phyloP scores from a whole-genome alignment of 805 yeast species.

The Nematodospora valgi region DNA sequence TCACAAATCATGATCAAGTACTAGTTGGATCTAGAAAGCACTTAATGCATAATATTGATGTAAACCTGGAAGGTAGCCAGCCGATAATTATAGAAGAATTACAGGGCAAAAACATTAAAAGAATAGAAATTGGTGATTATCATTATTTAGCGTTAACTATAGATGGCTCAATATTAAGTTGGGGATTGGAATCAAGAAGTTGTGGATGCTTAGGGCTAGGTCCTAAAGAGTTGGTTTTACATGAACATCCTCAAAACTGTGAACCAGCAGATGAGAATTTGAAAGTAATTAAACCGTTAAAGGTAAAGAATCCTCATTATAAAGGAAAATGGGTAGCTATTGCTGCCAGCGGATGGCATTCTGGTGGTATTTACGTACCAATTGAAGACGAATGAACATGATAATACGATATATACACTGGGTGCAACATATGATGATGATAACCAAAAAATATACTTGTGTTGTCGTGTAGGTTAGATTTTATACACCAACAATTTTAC shows the following conservation, averaged over 20 bases:
- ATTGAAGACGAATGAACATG: too few relatives aligned
- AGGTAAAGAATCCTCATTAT: constrained; percentile 37
- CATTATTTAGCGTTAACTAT: constrained; percentile 62
- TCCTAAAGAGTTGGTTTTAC: constrained; percentile 8
- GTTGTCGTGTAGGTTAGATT: too few relatives aligned
- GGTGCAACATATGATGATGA: too few relatives aligned
- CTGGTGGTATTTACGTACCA: constrained; percentile 52
- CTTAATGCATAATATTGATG: constrained; percentile 10
- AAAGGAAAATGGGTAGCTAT: constrained; percentile 52
- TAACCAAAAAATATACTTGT: too few relatives aligned
- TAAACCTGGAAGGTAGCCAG: constrained; percentile 14
- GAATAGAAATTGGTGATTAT: constrained; percentile 68
- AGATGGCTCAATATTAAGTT: constrained; percentile 54
- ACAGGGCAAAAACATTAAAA: constrained; percentile 32
- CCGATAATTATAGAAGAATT: constrained; percentile 7
- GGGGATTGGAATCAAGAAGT: constrained; percentile 62
- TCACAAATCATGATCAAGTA: constrained; percentile 50
- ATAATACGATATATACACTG: too few relatives aligned
- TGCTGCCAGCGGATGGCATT: constrained; percentile 80
- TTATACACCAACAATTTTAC: too few relatives aligned
- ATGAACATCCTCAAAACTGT: constrained; percentile 5
- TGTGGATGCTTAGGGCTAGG: constrained; percentile 77
- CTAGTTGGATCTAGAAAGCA: constrained; percentile 30
- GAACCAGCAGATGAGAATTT: constrained; percentile 27
- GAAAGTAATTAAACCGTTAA: constrained; percentile 15